Evolutionary conservation across 1,284 basidiomycete genomes (phyloP), one percentile per base, ranked within the genome.

Genomic region (Heliocybe sulcata): DNA sequence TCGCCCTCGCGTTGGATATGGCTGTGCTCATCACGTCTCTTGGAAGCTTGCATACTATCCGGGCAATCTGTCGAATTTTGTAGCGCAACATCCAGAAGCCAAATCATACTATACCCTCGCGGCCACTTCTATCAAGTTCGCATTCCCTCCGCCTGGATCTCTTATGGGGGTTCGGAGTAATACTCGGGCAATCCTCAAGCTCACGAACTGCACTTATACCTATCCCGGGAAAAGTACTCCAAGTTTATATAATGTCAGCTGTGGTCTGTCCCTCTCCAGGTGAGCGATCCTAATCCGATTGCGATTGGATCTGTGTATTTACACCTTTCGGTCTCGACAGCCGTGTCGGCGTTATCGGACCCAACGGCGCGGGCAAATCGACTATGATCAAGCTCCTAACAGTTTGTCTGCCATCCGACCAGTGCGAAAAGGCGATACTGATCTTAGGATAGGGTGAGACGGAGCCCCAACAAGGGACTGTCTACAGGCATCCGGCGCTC

Each of bases 301-400:
- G 16, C 26, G 42, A 51, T 49, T 45, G 52, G 27, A 55, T 23
- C 47, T 56, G 54, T 56, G 50, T 45, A 56, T 35, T 63, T 48
- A 58, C n/a, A 42, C n/a, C 8, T 58, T 62, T 54, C 50, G 57
- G 62, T 59, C 47, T 57, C 42, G 35, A 48, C 59, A 89, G 90
- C 68, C 90, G 92, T 64, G 92, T 95, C 56, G 93, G 93, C 57
- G 88, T 94, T 56, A 74, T 92, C 55, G 92, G 92, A n/a, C 92
- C 92, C 23, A 35, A 33, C 19, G 33, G 27, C 65, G 93, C 93
- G 57, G 93, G 93, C 55, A 96, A 95, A 72, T 95, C 91, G 54
- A 99, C 96, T n/a, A 77, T 99, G 61, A 92, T 98, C 79, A 99
- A 98, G 76, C 80, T 98, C 52, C 73, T 99, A 63, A 98, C 96